Evolutionary conservation across 768 basidiomycete genomes (phyloP).

Genomic region (Hirschioporus abietinus): DNA sequence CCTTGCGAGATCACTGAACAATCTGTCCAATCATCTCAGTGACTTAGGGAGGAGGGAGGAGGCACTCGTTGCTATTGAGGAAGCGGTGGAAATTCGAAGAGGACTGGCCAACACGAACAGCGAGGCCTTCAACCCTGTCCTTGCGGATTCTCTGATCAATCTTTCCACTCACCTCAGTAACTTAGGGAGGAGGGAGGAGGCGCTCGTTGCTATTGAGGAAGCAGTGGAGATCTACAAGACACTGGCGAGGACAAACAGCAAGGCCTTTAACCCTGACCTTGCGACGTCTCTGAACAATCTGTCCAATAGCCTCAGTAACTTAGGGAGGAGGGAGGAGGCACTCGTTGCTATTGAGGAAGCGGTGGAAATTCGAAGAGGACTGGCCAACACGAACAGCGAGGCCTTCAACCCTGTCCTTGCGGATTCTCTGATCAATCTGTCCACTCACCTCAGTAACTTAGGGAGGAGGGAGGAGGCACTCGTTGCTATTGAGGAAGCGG

Average conservation of each 20-base stretch:
- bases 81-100: not conserved
- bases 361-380: too few relatives aligned
- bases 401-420: constrained; percentile 9
- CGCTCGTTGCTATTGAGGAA: constrained; percentile 7
- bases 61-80: not conserved
- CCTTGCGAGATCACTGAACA: too few relatives aligned
- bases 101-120: not conserved
- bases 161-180: constrained; percentile 8
- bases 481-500: not conserved
- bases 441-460: constrained; percentile 4
- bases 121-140: constrained; percentile 4
- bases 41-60: not conserved
- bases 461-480: constrained; percentile 11
- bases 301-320: too few relatives aligned
- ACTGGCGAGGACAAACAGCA: too few relatives aligned
- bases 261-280: too few relatives aligned
- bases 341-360: too few relatives aligned
- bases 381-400: too few relatives aligned
- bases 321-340: too few relatives aligned
- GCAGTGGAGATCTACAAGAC: not conserved
- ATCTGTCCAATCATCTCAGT: too few relatives aligned
- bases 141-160: constrained; percentile 7
- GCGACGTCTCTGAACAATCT: too few relatives aligned
- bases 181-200: constrained; percentile 8
- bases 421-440: constrained; percentile 7